Percentiles rank a stretch among this genome's conserved stretches.
Conservation (phyloP, 176 grass and related monocot genomes). For the Oryza rufipogon region DNA sequence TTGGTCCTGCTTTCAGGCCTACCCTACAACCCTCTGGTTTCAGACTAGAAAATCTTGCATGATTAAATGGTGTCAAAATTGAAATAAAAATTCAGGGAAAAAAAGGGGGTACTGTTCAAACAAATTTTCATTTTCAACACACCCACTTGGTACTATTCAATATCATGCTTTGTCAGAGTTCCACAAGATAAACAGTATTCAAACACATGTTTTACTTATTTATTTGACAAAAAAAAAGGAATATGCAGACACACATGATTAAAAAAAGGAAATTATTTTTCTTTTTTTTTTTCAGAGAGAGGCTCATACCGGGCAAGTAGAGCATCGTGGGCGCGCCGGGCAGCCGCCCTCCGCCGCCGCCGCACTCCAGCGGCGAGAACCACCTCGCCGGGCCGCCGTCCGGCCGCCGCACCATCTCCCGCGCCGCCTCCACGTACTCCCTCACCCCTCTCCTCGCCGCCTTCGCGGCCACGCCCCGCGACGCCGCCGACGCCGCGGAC, state of each 20-base stretch:
- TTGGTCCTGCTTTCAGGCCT: background rate
- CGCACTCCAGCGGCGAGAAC: constrained; percentile 80
- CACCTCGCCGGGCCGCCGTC: constrained; percentile 67
- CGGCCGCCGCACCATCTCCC: constrained; percentile 38
- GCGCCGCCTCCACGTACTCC: constrained; percentile 48
- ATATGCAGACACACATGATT: constrained; percentile 7
- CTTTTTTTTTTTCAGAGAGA: background rate
- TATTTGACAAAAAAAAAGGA: background rate
- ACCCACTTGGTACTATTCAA: background rate
- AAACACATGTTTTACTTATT: background rate
- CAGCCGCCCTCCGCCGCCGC: constrained; percentile 32
- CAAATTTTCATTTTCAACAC: background rate
- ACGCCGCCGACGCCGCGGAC: constrained; percentile 2
- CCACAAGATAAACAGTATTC: background rate
- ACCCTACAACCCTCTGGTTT: background rate
- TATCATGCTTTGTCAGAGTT: background rate
- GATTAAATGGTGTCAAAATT: background rate
- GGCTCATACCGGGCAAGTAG: constrained; percentile 74
- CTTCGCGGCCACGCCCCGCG: background rate
- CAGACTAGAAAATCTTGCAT: background rate
- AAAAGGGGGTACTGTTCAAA: background rate
- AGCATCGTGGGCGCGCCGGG: constrained; percentile 71
- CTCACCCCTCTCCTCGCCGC: constrained; percentile 18
- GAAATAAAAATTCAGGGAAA: background rate
- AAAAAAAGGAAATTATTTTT: background rate